Conservation (phyloP, 371 early-diverging fungal genomes). For the Coemansia sp. region DNA sequence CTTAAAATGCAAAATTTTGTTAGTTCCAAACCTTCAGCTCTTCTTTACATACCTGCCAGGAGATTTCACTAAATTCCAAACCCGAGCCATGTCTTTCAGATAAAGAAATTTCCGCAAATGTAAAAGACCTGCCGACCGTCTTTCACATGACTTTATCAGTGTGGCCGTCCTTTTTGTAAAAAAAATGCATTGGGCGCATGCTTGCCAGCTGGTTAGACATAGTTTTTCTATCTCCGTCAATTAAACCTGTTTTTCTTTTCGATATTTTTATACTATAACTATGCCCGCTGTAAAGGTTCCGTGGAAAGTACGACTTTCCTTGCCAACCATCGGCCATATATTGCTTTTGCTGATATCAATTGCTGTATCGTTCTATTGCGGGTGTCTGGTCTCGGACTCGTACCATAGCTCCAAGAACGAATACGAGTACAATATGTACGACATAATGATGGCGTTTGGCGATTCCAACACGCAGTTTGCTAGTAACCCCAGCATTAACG, state of each 20-base stretch:
- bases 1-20: not conserved
- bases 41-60: not conserved
- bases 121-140: no score
- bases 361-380: not conserved
- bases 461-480: constrained; percentile 75
- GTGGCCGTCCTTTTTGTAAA: no score
- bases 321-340: not conserved
- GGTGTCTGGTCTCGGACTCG: not conserved
- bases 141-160: no score
- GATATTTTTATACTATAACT: not conserved
- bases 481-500: constrained; percentile 57
- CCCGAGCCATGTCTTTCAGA: no score
- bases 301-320: not conserved
- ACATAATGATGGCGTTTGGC: constrained; percentile 57
- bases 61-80: no score
- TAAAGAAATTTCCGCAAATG: no score
- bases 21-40: no score
- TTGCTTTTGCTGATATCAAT: not conserved
- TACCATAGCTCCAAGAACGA: not conserved
- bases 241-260: no score
- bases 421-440: constrained; percentile 22
- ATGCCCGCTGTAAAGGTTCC: not conserved
- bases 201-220: no score
- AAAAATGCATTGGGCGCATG: no score
- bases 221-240: no score